A percentile compares a stretch with the other conserved stretches of the same genome.
phyloP scores from a whole-genome alignment of 192 early-diverging fungal genomes.

The Backusella sp. region DNA sequence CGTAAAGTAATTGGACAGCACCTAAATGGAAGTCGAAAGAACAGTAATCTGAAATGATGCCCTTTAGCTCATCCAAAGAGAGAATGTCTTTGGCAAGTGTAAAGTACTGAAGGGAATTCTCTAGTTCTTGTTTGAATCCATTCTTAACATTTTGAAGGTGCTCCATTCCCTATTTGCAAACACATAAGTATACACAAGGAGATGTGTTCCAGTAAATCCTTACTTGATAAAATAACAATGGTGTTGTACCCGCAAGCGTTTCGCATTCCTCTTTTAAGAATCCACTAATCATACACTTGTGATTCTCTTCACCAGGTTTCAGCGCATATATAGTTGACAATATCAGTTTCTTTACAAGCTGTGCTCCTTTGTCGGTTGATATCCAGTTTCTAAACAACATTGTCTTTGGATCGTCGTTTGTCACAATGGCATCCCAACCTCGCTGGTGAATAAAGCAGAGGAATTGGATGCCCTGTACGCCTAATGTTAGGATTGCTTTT shows the following conservation, averaged over 20 bases:
- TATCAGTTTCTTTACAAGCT: background rate
- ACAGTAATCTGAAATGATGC: background rate
- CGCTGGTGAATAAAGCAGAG: background rate
- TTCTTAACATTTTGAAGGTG: constrained; percentile 3
- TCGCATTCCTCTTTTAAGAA: background rate
- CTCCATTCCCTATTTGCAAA: background rate
- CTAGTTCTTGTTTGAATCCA: background rate
- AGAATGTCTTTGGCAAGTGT: background rate
- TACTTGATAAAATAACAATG: background rate
- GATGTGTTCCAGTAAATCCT: background rate
- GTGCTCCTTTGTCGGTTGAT: background rate
- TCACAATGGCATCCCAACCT: background rate
- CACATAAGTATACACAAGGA: background rate
- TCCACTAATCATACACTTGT: background rate
- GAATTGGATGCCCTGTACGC: background rate
- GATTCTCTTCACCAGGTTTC: background rate
- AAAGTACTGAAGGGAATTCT: background rate
- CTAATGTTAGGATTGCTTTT: background rate
- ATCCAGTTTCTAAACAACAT: background rate
- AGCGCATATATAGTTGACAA: background rate
- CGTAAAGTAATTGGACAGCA: background rate
- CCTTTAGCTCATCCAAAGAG: background rate
- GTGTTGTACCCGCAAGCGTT: background rate
- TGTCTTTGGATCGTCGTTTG: background rate
- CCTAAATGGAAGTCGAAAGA: background rate